phyloP scores from a whole-genome alignment of 2,329 filamentous ascomycete genomes.

The Talaromyces piceae region DNA sequence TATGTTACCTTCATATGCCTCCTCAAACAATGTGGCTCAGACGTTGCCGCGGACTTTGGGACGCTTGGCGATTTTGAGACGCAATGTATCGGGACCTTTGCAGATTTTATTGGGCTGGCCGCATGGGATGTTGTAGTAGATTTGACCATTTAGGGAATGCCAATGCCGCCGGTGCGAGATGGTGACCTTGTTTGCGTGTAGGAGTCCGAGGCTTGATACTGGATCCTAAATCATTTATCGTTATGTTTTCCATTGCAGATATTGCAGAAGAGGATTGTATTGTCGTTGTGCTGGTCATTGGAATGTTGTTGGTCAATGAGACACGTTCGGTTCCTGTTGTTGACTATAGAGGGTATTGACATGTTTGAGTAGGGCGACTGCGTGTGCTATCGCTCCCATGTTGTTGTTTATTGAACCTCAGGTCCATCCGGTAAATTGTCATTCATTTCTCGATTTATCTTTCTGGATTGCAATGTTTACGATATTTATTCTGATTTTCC shows the following conservation, averaged over 20 bases:
- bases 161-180: constrained; percentile 7
- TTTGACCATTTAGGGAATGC: constrained; percentile 8
- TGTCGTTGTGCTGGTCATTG: constrained; percentile 4
- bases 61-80: constrained; percentile 6
- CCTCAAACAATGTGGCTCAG: constrained; percentile 6
- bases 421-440: constrained; percentile 7
- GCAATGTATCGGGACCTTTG: constrained; percentile 10
- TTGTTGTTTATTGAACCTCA: constrained; percentile 7
- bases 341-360: constrained; percentile 1
- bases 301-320: constrained; percentile 1
- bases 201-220: not conserved
- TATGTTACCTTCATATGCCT: constrained; percentile 4
- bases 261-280: constrained; percentile 8
- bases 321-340: not conserved
- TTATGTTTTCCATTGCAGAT: constrained; percentile 10
- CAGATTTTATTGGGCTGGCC: constrained; percentile 4
- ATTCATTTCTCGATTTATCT: not conserved
- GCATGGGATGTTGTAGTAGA: constrained; percentile 11
- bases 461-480: not conserved
- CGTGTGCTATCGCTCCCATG: not conserved
- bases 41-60: constrained; percentile 5
- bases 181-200: not conserved
- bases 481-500: not conserved
- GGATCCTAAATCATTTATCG: constrained; percentile 4
- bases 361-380: constrained; percentile 2